These are phyloP conservation scores for Boletellus ananas DNA, from an alignment of 768 basidiomycete species.

Conservation along the genomic window DNA sequence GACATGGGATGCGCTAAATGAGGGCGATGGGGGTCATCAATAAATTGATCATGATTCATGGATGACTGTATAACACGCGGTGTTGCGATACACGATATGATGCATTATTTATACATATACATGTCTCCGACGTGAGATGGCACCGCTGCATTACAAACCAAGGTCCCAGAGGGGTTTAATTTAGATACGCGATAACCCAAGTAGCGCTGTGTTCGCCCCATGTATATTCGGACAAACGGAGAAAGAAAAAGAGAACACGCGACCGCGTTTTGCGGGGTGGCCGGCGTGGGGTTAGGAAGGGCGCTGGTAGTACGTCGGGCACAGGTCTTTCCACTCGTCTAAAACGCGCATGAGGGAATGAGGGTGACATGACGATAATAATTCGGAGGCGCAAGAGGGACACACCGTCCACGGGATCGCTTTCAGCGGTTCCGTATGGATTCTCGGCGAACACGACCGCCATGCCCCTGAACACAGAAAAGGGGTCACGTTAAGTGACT, in stretches of 20 bases:
- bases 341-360: not conserved
- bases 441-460: conserved; percentile 39
- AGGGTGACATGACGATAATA: not conserved
- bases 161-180: no score
- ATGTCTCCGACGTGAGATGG: no score
- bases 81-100: no score
- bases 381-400: not conserved
- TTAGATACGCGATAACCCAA: no score
- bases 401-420: conserved; percentile 19
- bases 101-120: no score
- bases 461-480: conserved; percentile 35
- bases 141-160: no score
- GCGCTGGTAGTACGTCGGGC: conserved; percentile 9
- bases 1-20: no score
- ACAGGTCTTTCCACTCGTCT: conserved; percentile 21
- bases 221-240: not conserved
- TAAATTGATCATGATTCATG: no score
- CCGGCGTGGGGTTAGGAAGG: not conserved
- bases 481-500: conserved; percentile 23
- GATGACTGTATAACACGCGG: no score
- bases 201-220: no score
- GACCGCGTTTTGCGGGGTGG: not conserved
- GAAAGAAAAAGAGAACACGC: no score
- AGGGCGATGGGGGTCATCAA: no score
- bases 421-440: conserved; percentile 22